Percentiles rank a stretch among this genome's conserved stretches.
These are phyloP conservation scores for Penicillium pancosmium DNA, from an alignment of 495 filamentous ascomycete species.

Conservation along the genomic window DNA sequence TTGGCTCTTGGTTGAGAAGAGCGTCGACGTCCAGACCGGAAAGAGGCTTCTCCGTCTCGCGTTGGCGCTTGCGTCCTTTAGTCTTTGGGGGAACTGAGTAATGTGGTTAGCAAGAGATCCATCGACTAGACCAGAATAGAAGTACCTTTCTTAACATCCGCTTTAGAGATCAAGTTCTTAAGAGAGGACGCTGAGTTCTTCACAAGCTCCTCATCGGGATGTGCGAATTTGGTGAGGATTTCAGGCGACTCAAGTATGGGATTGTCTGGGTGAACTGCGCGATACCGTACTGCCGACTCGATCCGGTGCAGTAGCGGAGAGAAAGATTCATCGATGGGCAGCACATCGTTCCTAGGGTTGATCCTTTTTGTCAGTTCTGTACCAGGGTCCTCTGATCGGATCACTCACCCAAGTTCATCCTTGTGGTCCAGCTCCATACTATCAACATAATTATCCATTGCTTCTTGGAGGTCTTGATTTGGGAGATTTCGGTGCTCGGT, in stretches of 20 bases:
- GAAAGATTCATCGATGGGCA: slow-evolving; percentile 80
- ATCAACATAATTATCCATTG: slow-evolving; percentile 92
- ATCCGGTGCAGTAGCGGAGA: slow-evolving; percentile 93
- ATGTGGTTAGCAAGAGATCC: slow-evolving; percentile 5
- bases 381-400: not conserved
- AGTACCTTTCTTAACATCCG: slow-evolving; percentile 84
- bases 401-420: slow-evolving; percentile 71
- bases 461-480: slow-evolving; percentile 65
- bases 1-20: slow-evolving; percentile 63
- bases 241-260: slow-evolving; percentile 67
- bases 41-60: slow-evolving; percentile 76
- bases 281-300: slow-evolving; percentile 78
- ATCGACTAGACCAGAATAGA: not conserved
- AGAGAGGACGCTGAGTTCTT: slow-evolving; percentile 56
- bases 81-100: slow-evolving; percentile 77
- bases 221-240: slow-evolving; percentile 72
- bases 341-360: slow-evolving; percentile 71
- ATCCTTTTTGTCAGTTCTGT: not conserved
- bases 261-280: slow-evolving; percentile 73
- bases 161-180: slow-evolving; percentile 63
- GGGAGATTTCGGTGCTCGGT: slow-evolving; percentile 88
- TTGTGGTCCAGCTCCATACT: slow-evolving; percentile 80
- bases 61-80: slow-evolving; percentile 70
- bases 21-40: slow-evolving; percentile 88
- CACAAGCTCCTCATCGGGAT: slow-evolving; percentile 69